Evolutionary conservation across 208 protist genomes (phyloP).

Genomic region (Giardia muris): DNA sequence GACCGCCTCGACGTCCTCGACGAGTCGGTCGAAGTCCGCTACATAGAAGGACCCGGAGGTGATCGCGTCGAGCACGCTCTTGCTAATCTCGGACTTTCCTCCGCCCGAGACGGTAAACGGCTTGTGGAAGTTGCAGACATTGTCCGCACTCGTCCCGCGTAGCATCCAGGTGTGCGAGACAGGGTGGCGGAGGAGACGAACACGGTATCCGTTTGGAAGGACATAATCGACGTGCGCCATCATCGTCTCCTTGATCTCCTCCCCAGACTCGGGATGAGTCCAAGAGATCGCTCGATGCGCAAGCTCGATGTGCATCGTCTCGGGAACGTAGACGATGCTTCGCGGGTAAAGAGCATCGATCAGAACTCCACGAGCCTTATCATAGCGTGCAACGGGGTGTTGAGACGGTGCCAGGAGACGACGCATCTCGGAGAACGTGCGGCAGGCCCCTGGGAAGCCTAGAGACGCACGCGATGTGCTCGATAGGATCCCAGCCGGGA

Average conservation of each 20-base stretch:
- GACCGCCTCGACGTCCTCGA: conserved; percentile 34
- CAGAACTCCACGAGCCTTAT: conserved; percentile 33
- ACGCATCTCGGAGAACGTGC: conserved; percentile 32
- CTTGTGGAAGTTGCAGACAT: conserved; percentile 32
- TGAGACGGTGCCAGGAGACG: not conserved
- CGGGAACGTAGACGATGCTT: conserved; percentile 41
- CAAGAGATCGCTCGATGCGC: conserved; percentile 25
- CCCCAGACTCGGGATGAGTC: conserved; percentile 23
- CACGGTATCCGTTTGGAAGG: conserved; percentile 43
- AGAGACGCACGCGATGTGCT: not conserved
- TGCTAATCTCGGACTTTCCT: conserved; percentile 50
- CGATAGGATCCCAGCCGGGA: not conserved
- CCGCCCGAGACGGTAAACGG: conserved; percentile 45
- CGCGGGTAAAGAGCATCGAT: conserved; percentile 35
- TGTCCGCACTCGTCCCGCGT: conserved; percentile 30
- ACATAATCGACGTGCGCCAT: conserved; percentile 36
- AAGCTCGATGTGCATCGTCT: conserved; percentile 37
- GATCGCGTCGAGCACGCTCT: conserved; percentile 42
- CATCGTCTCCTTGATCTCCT: conserved; percentile 32
- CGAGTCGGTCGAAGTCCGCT: conserved; percentile 33
- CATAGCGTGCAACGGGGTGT: not conserved
- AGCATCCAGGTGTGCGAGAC: conserved; percentile 37
- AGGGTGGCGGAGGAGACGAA: conserved; percentile 36
- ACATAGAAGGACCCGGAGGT: conserved; percentile 38
- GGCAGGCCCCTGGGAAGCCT: not conserved